Conservation (phyloP, 139 green algal species). For the Penium margaritaceum region DNA sequence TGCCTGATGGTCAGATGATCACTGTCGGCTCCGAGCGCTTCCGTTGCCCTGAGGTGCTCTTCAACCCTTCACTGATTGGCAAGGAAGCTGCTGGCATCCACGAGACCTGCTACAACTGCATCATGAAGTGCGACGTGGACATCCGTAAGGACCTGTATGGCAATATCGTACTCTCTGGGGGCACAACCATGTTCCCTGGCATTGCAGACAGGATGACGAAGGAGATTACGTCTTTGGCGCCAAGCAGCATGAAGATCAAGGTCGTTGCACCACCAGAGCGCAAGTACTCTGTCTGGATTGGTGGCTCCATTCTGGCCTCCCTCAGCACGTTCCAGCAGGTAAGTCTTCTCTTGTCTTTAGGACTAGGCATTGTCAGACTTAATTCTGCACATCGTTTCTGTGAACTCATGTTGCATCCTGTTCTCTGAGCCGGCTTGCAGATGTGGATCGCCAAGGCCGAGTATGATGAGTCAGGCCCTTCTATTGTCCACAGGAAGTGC, state of each 20-base stretch:
- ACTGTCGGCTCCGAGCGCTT: slow-evolving; percentile 50
- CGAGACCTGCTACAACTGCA: slow-evolving; percentile 51
- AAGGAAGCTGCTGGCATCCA: slow-evolving; percentile 52
- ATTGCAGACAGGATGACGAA: slow-evolving; percentile 51
- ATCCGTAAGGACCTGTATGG: slow-evolving; percentile 51
- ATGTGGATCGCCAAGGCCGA: slow-evolving; percentile 91
- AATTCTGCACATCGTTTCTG: not conserved
- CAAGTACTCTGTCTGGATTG: slow-evolving; percentile 58
- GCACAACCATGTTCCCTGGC: slow-evolving; percentile 52
- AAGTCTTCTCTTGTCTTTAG: not conserved
- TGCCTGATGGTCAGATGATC: slow-evolving; percentile 65
- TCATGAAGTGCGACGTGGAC: slow-evolving; percentile 57
- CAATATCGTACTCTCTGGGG: slow-evolving; percentile 53
- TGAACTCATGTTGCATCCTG: not conserved
- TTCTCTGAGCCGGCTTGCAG: slow-evolving; percentile 11
- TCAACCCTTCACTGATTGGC: slow-evolving; percentile 48
- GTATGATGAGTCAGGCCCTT: slow-evolving; percentile 92
- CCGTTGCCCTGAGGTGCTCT: slow-evolving; percentile 51
- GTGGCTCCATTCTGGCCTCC: slow-evolving; percentile 55
- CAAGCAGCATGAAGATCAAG: slow-evolving; percentile 54
- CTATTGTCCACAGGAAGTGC: slow-evolving; percentile 96
- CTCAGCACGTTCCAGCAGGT: slow-evolving; percentile 56
- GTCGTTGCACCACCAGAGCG: slow-evolving; percentile 52
- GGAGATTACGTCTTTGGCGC: slow-evolving; percentile 49
- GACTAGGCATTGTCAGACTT: not conserved